phyloP scores from a whole-genome alignment of 352 stramenopile species.

The Phytophthora meadii region DNA sequence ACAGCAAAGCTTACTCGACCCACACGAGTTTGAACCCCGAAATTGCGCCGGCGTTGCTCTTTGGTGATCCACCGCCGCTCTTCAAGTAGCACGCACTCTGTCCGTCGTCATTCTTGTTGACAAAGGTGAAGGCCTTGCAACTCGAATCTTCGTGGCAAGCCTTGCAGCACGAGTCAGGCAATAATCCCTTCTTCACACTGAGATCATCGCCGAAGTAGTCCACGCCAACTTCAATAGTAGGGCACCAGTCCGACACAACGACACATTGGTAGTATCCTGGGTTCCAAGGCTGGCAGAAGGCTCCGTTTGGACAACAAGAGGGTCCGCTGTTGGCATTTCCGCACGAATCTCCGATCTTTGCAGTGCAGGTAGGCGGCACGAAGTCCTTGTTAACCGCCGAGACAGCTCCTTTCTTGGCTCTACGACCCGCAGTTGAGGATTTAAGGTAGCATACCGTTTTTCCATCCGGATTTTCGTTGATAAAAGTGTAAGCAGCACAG shows the following conservation, averaged over 20 bases:
- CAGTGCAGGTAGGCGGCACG: slow-evolving; percentile 33
- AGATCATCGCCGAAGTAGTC: slow-evolving; percentile 65
- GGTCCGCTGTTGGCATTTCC: slow-evolving; percentile 40
- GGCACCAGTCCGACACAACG: slow-evolving; percentile 45
- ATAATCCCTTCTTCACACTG: slow-evolving; percentile 43
- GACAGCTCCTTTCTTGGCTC: slow-evolving; percentile 48
- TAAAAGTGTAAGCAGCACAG: slow-evolving; percentile 66
- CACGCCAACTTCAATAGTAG: slow-evolving; percentile 40
- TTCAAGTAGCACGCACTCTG: slow-evolving; percentile 69
- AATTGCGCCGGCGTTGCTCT: slow-evolving; percentile 39
- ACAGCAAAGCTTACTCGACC: slow-evolving; percentile 1
- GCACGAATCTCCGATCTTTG: slow-evolving; percentile 39
- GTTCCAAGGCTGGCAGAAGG: slow-evolving; percentile 73
- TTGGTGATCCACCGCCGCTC: slow-evolving; percentile 34
- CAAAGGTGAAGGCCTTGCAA: slow-evolving; percentile 62
- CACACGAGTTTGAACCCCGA: slow-evolving; percentile 47
- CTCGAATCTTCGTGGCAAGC: slow-evolving; percentile 42
- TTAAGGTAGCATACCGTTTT: slow-evolving; percentile 67
- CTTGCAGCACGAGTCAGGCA: slow-evolving; percentile 59
- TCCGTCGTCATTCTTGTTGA: slow-evolving; percentile 65
- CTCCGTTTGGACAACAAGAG: slow-evolving; percentile 48
- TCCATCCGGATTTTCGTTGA: slow-evolving; percentile 62
- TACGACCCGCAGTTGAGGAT: slow-evolving; percentile 24
- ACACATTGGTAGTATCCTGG: slow-evolving; percentile 66
- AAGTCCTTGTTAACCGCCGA: slow-evolving; percentile 40